Conservation (phyloP, 805 yeast species). For the Schizosaccharomyces lindneri region DNA sequence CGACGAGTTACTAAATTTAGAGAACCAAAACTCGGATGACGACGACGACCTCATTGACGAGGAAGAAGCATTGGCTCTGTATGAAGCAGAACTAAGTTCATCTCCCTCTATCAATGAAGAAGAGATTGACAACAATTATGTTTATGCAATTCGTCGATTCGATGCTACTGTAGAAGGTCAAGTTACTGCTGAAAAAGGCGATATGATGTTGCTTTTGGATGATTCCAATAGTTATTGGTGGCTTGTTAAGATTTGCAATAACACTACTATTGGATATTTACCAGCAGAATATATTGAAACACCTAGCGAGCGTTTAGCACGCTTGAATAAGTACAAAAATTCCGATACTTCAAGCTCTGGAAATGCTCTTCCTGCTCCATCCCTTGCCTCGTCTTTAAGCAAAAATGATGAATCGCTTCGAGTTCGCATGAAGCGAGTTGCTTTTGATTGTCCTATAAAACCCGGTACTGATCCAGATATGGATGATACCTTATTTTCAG, state of each 20-base stretch:
- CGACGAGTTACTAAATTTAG: not conserved
- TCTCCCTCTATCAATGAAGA: constrained; percentile 27
- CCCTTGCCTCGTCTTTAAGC: not conserved
- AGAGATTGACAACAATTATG: constrained; percentile 56
- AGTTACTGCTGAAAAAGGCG: constrained; percentile 54
- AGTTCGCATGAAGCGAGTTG: not conserved
- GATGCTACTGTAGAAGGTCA: constrained; percentile 85
- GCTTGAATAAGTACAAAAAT: constrained; percentile 78
- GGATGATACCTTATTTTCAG: not conserved
- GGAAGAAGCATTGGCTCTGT: constrained; percentile 12
- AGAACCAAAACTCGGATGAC: constrained; percentile 11
- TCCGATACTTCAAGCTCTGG: constrained; percentile 25
- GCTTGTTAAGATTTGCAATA: constrained; percentile 39
- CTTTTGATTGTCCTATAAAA: not conserved
- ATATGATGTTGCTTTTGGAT: constrained; percentile 55
- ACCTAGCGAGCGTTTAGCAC: constrained; percentile 69
- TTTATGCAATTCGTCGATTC: constrained; percentile 72
- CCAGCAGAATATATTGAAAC: constrained; percentile 93
- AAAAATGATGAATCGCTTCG: not conserved
- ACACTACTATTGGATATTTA: constrained; percentile 68
- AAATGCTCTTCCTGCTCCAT: not conserved
- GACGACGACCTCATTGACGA: constrained; percentile 12
- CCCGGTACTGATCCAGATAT: not conserved
- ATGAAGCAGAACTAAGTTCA: constrained; percentile 26
- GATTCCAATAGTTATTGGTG: constrained; percentile 95